phyloP scores from a whole-genome alignment of 1,284 basidiomycete genomes.

The Vanrija sp. region DNA sequence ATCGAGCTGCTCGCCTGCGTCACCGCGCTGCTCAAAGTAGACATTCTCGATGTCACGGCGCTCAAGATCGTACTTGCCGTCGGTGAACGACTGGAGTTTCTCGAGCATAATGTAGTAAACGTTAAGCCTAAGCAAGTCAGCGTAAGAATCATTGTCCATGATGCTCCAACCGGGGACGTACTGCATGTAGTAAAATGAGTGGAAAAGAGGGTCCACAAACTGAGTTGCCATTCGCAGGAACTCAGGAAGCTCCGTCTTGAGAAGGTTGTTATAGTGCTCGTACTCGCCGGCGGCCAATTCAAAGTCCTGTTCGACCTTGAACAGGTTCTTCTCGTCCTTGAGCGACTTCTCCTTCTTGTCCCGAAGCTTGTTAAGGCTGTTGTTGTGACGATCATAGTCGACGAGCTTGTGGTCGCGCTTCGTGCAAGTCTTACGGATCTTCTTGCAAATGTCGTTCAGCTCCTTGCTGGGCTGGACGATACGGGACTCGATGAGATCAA shows the following conservation, averaged over 20 bases:
- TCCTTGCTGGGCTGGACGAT: slow-evolving; percentile 85
- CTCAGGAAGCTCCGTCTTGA: slow-evolving; percentile 88
- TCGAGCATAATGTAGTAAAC: slow-evolving; percentile 91
- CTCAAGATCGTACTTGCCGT: slow-evolving; percentile 74
- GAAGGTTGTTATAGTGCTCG: slow-evolving; percentile 87
- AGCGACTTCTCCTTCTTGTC: slow-evolving; percentile 97
- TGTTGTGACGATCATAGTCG: slow-evolving; percentile 96
- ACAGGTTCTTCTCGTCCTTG: slow-evolving; percentile 89
- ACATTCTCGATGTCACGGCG: slow-evolving; percentile 69
- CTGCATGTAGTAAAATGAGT: slow-evolving; percentile 99
- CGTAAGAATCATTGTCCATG: neutral
- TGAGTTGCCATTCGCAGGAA: slow-evolving; percentile 83
- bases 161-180: slow-evolving; percentile 51
- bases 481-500: slow-evolving; percentile 89
- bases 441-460: slow-evolving; percentile 77
- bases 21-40: slow-evolving; percentile 74
- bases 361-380: slow-evolving; percentile 86
- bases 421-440: slow-evolving; percentile 86
- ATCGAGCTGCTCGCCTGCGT: slow-evolving; percentile 72
- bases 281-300: slow-evolving; percentile 93
- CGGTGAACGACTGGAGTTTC: slow-evolving; percentile 81
- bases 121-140: slow-evolving; percentile 62
- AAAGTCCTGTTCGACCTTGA: slow-evolving; percentile 98
- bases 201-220: slow-evolving; percentile 94
- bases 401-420: slow-evolving; percentile 97